Evolutionary conservation across 2,329 filamentous ascomycete genomes (phyloP).

Genomic region (Aureobasidium sp.): DNA sequence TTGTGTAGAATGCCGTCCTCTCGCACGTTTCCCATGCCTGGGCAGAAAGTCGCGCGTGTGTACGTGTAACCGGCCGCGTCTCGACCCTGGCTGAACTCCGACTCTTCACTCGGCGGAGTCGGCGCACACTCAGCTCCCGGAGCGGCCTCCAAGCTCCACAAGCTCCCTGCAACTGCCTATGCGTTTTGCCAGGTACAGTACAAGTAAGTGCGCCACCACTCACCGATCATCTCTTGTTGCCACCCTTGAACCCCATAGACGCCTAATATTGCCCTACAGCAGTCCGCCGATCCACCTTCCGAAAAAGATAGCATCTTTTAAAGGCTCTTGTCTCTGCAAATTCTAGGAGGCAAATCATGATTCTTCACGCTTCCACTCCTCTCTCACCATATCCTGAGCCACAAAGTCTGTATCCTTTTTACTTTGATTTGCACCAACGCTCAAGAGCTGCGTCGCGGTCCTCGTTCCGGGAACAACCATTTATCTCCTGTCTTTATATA

Average conservation of each 20-base stretch:
- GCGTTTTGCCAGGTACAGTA: not conserved
- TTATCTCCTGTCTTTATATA: not conserved
- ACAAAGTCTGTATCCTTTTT: not conserved
- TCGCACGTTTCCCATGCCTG: not conserved
- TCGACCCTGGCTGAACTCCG: not conserved
- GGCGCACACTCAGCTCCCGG: not conserved
- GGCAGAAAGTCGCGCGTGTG: not conserved
- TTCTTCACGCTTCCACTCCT: not conserved
- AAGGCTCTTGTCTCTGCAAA: not conserved
- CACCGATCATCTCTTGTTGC: not conserved
- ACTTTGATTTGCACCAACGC: not conserved
- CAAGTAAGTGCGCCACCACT: not conserved
- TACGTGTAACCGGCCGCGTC: not conserved
- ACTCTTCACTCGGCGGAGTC: not conserved
- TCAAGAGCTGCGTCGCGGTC: not conserved
- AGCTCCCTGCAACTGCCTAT: not conserved
- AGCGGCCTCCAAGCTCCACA: not conserved
- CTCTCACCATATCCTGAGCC: not conserved
- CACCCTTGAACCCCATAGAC: not conserved
- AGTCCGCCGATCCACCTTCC: not conserved
- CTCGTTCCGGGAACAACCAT: not conserved
- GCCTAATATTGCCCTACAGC: not conserved
- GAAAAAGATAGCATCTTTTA: not conserved
- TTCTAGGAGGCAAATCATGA: not conserved
- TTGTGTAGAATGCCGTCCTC: not conserved